Evolutionary conservation across 2,329 filamentous ascomycete genomes (phyloP).

Genomic region (Cladophialophora chaetospira): DNA sequence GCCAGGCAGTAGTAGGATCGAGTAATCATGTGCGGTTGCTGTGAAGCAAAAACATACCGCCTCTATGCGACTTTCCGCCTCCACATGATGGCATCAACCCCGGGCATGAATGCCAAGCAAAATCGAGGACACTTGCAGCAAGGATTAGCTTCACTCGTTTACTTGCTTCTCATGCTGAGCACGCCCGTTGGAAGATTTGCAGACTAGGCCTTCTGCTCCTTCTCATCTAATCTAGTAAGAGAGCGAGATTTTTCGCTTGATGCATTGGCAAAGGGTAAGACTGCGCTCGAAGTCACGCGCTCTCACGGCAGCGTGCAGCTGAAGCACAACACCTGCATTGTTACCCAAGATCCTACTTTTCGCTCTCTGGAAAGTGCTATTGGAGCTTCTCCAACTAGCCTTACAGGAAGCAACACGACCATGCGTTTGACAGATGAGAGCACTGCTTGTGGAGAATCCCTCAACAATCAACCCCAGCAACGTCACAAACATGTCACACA

Average conservation of each 20-base stretch:
- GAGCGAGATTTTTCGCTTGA: too few species aligned
- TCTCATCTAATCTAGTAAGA: too few species aligned
- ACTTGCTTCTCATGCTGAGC: neutral
- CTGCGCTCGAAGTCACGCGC: neutral
- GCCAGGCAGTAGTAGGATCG: constrained; percentile 1
- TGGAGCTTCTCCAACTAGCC: neutral
- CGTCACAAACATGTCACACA: neutral
- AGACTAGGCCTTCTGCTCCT: too few species aligned
- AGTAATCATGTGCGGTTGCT: constrained; percentile 10
- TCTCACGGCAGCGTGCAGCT: neutral
- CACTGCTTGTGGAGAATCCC: neutral
- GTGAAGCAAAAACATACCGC: neutral
- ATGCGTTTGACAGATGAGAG: neutral
- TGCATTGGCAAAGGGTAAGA: neutral
- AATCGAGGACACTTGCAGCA: neutral
- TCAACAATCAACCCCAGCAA: neutral
- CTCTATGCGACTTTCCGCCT: neutral
- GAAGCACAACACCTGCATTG: neutral
- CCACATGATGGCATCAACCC: neutral
- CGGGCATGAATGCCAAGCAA: neutral
- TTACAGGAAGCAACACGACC: neutral
- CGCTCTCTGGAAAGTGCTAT: neutral
- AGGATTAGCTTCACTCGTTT: neutral
- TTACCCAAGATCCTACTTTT: neutral
- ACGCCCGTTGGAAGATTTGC: too few species aligned